Evolutionary conservation across 495 filamentous ascomycete genomes (phyloP).

Genomic region (Chlorociboria aeruginascens): DNA sequence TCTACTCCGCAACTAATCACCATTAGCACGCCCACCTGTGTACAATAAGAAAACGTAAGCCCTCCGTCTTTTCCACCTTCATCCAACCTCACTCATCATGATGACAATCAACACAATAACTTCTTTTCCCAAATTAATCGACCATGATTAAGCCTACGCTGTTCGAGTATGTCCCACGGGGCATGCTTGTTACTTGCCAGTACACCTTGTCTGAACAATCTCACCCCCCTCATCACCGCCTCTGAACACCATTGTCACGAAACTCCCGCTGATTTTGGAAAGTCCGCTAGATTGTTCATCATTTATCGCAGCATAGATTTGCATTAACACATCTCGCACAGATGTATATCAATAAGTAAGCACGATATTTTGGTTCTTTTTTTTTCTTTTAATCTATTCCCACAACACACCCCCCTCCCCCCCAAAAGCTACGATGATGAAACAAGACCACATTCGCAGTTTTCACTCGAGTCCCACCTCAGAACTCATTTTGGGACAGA

Average conservation of each 20-base stretch:
- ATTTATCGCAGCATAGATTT: background rate
- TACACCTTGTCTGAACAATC: constrained; percentile 74
- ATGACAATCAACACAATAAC: constrained; percentile 69
- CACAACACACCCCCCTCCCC: constrained; percentile 1
- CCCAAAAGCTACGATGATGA: constrained; percentile 37
- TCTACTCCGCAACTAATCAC: no score
- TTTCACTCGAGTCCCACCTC: constrained; percentile 48
- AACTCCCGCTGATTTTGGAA: constrained; percentile 10
- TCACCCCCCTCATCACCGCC: no score
- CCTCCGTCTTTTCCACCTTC: background rate
- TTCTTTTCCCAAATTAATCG: constrained; percentile 94
- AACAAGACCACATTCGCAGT: constrained; percentile 53
- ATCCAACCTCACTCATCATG: constrained; percentile 33
- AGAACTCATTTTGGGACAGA: constrained; percentile 42
- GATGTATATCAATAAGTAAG: no score
- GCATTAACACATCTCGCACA: background rate
- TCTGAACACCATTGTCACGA: background rate
- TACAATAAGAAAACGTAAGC: constrained; percentile 7
- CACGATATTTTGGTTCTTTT: no score
- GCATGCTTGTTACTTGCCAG: constrained; percentile 94
- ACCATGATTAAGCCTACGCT: constrained; percentile 71
- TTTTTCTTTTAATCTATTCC: no score
- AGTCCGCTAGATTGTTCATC: constrained; percentile 18
- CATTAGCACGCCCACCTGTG: background rate
- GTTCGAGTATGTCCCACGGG: constrained; percentile 53